A percentile compares a stretch with the other conserved stretches of the same genome.
phyloP scores from a whole-genome alignment of 2,329 filamentous ascomycete genomes.

The Tolypocladium tropicale region DNA sequence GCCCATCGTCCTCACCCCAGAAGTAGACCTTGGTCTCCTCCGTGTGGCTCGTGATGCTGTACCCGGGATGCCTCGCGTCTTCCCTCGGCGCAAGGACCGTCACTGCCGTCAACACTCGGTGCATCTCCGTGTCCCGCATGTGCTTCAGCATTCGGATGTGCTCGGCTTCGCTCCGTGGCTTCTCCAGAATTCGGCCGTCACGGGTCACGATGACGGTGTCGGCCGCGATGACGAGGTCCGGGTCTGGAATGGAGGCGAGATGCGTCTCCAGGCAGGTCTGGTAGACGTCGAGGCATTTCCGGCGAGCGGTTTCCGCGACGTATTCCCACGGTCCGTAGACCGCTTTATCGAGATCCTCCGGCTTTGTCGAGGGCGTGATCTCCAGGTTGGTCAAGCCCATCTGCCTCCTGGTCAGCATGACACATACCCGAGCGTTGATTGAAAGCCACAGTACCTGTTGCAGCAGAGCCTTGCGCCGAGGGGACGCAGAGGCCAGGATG shows the following conservation, averaged over 20 bases:
- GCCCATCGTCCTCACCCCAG: slow-evolving; percentile 47
- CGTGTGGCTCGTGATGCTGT: slow-evolving; percentile 68
- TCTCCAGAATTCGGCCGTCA: slow-evolving; percentile 75
- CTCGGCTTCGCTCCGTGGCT: slow-evolving; percentile 71
- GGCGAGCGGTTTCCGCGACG: slow-evolving; percentile 73
- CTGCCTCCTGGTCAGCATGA: slow-evolving; percentile 26
- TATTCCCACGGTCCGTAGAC: slow-evolving; percentile 76
- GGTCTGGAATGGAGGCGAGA: slow-evolving; percentile 47
- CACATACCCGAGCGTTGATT: neutral
- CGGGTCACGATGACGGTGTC: slow-evolving; percentile 81
- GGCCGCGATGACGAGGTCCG: slow-evolving; percentile 76
- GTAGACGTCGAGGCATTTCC: slow-evolving; percentile 73
- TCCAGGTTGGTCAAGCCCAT: slow-evolving; percentile 76
- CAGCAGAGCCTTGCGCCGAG: slow-evolving; percentile 72
- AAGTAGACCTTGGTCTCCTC: slow-evolving; percentile 93
- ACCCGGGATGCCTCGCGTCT: slow-evolving; percentile 75
- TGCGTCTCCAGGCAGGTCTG: slow-evolving; percentile 31
- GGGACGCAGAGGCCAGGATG: slow-evolving; percentile 84
- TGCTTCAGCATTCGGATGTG: slow-evolving; percentile 77
- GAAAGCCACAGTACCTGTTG: slow-evolving; percentile 41
- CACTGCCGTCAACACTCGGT: slow-evolving; percentile 81
- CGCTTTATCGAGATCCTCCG: slow-evolving; percentile 75
- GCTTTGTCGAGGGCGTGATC: slow-evolving; percentile 70
- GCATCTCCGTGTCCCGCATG: slow-evolving; percentile 64
- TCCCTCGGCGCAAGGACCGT: slow-evolving; percentile 73